Evolutionary conservation across 2,329 filamentous ascomycete species (phyloP).

Genomic region (Fusarium mexicanum): DNA sequence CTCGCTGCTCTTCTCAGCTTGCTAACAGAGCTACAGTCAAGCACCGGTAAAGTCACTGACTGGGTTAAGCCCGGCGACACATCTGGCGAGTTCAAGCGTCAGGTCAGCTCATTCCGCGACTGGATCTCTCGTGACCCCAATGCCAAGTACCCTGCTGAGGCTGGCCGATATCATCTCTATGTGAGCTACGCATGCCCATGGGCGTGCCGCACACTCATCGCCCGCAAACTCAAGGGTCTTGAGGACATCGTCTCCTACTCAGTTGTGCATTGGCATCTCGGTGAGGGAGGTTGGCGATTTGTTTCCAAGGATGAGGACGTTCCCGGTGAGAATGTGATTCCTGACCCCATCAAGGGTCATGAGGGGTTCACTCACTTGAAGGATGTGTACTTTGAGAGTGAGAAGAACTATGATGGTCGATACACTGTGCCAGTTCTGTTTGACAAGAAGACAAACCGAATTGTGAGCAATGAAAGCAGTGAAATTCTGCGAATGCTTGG

Average conservation of each 20-base stretch:
- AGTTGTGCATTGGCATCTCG: constrained; percentile 93
- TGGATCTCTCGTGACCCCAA: constrained; percentile 77
- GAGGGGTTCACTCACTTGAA: constrained; percentile 75
- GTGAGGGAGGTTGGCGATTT: constrained; percentile 81
- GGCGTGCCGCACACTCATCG: constrained; percentile 90
- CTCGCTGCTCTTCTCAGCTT: neutral
- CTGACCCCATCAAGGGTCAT: constrained; percentile 75
- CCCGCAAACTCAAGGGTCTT: constrained; percentile 88
- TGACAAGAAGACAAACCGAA: constrained; percentile 77
- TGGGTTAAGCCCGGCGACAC: constrained; percentile 84
- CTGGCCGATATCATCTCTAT: constrained; percentile 92
- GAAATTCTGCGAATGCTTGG: constrained; percentile 95
- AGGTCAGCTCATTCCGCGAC: constrained; percentile 82
- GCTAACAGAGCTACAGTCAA: constrained; percentile 34
- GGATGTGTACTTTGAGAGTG: constrained; percentile 80
- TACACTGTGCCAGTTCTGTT: constrained; percentile 91
- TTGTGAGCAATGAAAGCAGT: constrained; percentile 91
- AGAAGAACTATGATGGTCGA: constrained; percentile 77
- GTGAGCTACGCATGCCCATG: constrained; percentile 95
- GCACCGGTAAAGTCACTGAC: constrained; percentile 69
- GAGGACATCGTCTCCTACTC: constrained; percentile 84
- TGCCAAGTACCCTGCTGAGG: constrained; percentile 84
- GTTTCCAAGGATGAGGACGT: constrained; percentile 67
- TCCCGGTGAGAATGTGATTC: constrained; percentile 70
- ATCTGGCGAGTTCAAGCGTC: constrained; percentile 92